A percentile compares a stretch with the other conserved stretches of the same genome.
phyloP scores from a whole-genome alignment of 192 early-diverging fungal genomes.

The Podila verticillata region DNA sequence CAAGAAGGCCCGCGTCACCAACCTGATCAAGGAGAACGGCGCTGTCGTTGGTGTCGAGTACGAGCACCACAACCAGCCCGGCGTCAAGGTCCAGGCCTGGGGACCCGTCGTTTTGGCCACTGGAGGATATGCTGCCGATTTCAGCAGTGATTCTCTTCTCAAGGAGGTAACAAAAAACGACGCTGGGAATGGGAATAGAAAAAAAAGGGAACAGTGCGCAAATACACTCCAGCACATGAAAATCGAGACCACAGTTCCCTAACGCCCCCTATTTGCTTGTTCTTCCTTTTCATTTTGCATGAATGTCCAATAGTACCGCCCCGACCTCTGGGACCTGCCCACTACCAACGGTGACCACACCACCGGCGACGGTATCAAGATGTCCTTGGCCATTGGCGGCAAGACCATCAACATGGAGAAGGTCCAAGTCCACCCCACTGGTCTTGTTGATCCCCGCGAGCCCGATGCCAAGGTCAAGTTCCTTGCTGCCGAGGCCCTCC shows the following conservation, averaged over 20 bases:
- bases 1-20: conserved; percentile 85
- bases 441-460: conserved; percentile 89
- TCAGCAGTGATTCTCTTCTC: conserved; percentile 77
- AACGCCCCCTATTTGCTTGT: not conserved
- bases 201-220: too few relatives aligned
- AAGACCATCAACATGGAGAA: conserved; percentile 94
- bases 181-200: too few relatives aligned
- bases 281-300: not conserved
- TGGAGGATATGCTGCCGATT: conserved; percentile 96
- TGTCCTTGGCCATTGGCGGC: conserved; percentile 81
- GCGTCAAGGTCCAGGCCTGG: conserved; percentile 67
- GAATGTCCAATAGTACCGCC: conserved; percentile 65
- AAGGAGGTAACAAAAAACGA: conserved; percentile 58
- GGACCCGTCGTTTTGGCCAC: conserved; percentile 92
- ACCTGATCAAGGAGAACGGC: conserved; percentile 71
- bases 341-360: conserved; percentile 96
- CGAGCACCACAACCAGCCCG: conserved; percentile 59
- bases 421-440: conserved; percentile 98
- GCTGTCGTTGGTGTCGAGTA: conserved; percentile 88
- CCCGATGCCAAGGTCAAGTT: conserved; percentile 93
- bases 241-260: not conserved
- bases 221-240: too few relatives aligned
- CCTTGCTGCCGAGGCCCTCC: conserved; percentile 94
- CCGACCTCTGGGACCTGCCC: conserved; percentile 74
- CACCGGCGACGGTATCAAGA: conserved; percentile 94